phyloP scores from a whole-genome alignment of 495 filamentous ascomycete species.

The Thozetella sp. region DNA sequence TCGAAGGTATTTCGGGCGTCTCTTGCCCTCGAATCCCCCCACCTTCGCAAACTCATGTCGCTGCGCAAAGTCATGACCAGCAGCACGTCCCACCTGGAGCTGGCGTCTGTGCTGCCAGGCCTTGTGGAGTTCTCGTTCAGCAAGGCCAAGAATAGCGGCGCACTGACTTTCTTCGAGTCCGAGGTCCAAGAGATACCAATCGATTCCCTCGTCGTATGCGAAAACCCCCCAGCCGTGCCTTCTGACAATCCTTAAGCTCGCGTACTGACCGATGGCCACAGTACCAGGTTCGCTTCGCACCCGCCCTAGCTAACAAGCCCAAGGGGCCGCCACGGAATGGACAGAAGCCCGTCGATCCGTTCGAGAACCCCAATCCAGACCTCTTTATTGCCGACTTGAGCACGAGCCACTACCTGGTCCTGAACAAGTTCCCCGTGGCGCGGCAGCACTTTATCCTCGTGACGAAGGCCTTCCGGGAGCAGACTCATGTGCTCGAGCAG shows the following conservation, averaged over 20 bases:
- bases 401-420: constrained; percentile 62
- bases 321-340: constrained; percentile 42
- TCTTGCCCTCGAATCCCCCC: not conserved
- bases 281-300: constrained; percentile 81
- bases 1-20: constrained; percentile 25
- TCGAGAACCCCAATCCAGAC: constrained; percentile 63
- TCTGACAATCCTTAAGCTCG: not conserved
- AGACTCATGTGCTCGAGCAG: constrained; percentile 68
- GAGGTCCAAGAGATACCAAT: not conserved
- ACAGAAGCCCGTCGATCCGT: constrained; percentile 62
- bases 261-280: not conserved
- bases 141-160: not conserved
- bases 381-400: constrained; percentile 65
- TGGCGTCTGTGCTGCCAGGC: not conserved
- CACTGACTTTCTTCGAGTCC: not conserved
- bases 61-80: not conserved
- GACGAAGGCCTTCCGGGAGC: constrained; percentile 64
- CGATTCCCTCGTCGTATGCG: not conserved
- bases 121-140: not conserved
- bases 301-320: constrained; percentile 74
- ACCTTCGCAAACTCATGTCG: constrained; percentile 5
- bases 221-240: not conserved
- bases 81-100: constrained; percentile 1
- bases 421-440: constrained; percentile 85
- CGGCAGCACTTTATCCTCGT: constrained; percentile 79